phyloP scores from a whole-genome alignment of 1,139 yeast species.

The Lodderomyces pseudojiufengensis region DNA sequence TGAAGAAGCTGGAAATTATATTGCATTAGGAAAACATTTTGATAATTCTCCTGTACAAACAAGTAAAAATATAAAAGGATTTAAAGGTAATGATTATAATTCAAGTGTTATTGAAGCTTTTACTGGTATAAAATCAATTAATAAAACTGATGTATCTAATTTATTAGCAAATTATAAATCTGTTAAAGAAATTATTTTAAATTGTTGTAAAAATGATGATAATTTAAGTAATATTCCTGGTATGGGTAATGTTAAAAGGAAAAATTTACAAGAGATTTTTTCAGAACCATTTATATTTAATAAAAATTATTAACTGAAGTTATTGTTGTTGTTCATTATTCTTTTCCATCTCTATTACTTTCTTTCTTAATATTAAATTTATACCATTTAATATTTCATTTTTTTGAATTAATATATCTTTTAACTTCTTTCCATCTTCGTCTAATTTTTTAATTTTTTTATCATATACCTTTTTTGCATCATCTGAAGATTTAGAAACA shows the following conservation, averaged over 20 bases:
- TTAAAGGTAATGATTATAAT: constrained; percentile 40
- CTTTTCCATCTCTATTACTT: constrained; percentile 42
- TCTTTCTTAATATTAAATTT: constrained; percentile 47
- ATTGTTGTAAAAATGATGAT: constrained; percentile 23
- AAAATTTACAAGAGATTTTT: constrained; percentile 41
- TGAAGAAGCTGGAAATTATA: constrained; percentile 82
- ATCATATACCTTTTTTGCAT: constrained; percentile 71
- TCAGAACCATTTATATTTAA: constrained; percentile 53
- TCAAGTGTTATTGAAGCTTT: constrained; percentile 50
- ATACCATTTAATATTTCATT: constrained; percentile 49
- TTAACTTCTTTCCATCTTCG: constrained; percentile 71
- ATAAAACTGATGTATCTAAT: constrained; percentile 57
- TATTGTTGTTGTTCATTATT: constrained; percentile 20
- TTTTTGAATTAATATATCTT: constrained; percentile 68
- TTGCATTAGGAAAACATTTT: constrained; percentile 50
- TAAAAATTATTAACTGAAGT: constrained; percentile 21
- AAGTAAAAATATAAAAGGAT: constrained; percentile 37
- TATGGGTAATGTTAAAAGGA: constrained; percentile 53
- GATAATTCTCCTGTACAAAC: constrained; percentile 32
- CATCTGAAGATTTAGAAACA: constrained; percentile 71
- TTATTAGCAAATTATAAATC: constrained; percentile 52
- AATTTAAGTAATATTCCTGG: constrained; percentile 43
- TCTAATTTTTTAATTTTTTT: constrained; percentile 69
- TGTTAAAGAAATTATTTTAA: constrained; percentile 43
- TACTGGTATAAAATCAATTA: constrained; percentile 51